Evolutionary conservation across 129 eudicot species (phyloP).

Genomic region (Glebionis coronaria): DNA sequence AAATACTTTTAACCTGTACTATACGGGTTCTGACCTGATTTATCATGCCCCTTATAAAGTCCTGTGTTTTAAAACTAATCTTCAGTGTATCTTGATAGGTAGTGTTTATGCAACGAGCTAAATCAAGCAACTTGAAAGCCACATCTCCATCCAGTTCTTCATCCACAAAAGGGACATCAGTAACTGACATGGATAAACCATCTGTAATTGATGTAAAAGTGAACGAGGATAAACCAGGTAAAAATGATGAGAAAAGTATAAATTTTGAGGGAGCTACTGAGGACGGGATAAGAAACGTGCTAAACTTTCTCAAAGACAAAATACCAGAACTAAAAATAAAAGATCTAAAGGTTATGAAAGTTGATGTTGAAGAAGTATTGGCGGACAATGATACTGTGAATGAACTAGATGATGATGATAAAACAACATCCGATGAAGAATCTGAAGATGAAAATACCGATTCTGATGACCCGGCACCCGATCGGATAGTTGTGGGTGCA

Average conservation of each 20-base stretch:
- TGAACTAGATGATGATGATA: constrained; percentile 53
- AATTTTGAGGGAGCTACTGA: constrained; percentile 80
- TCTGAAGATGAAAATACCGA: constrained; percentile 57
- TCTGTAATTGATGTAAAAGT: constrained; percentile 66
- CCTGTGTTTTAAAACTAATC: background rate
- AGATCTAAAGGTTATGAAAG: constrained; percentile 67
- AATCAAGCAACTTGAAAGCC: constrained; percentile 46
- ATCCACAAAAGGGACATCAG: constrained; percentile 57
- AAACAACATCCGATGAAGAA: constrained; percentile 42
- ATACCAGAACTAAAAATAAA: constrained; percentile 83
- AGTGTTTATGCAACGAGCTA: constrained; percentile 70
- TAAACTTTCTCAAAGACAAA: constrained; percentile 90
- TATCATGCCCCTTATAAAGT: constrained; percentile 1
- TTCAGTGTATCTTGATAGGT: constrained; percentile 45
- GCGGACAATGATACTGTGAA: constrained; percentile 48
- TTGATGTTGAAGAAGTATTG: constrained; percentile 51
- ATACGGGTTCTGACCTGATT: background rate
- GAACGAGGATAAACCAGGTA: constrained; percentile 59
- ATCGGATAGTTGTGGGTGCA: constrained; percentile 36
- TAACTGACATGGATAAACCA: constrained; percentile 45
- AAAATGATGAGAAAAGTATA: constrained; percentile 59
- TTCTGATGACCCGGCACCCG: constrained; percentile 28
- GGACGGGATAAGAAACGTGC: constrained; percentile 76
- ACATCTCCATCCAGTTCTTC: constrained; percentile 44
- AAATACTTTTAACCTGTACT: no score